A percentile compares a stretch with the other conserved stretches of the same genome.
These are phyloP conservation scores for Aspergillus bridgeri DNA, from an alignment of 495 filamentous ascomycete genomes.

Conservation along the genomic window DNA sequence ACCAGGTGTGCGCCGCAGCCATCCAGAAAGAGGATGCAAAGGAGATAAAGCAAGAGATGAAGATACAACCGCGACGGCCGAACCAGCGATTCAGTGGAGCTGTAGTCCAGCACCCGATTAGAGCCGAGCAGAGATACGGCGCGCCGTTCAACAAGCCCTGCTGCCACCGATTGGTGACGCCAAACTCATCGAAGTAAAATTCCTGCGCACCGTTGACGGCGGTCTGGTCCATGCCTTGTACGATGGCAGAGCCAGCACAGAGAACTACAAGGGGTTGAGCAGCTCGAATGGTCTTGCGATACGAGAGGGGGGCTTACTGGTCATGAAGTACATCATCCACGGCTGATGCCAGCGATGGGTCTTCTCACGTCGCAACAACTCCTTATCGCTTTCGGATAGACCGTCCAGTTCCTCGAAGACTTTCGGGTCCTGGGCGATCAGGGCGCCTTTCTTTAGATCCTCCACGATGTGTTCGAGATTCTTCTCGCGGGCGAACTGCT, in stretches of 20 bases:
- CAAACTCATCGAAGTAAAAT: slow-evolving; percentile 17
- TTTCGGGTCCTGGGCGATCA: slow-evolving; percentile 55
- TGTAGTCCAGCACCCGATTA: slow-evolving; percentile 80
- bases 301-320: slow-evolving; percentile 40
- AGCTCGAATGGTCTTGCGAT: slow-evolving; percentile 31
- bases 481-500: slow-evolving; percentile 54
- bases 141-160: slow-evolving; percentile 54
- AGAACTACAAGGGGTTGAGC: slow-evolving; percentile 1
- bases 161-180: slow-evolving; percentile 44
- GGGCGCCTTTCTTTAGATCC: slow-evolving; percentile 62
- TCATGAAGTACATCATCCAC: slow-evolving; percentile 56
- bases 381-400: slow-evolving; percentile 51
- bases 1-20: slow-evolving; percentile 71
- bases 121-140: slow-evolving; percentile 75
- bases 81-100: slow-evolving; percentile 75
- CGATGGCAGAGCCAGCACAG: slow-evolving; percentile 13
- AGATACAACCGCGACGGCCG: slow-evolving; percentile 80
- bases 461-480: slow-evolving; percentile 53
- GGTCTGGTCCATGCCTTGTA: slow-evolving; percentile 58
- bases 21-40: slow-evolving; percentile 74
- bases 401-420: slow-evolving; percentile 27
- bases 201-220: slow-evolving; percentile 54
- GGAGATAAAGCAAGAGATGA: slow-evolving; percentile 66
- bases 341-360: slow-evolving; percentile 64
- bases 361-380: slow-evolving; percentile 54